These are phyloP conservation scores for Canna indica DNA, from an alignment of 176 grass and related monocot species.

Conservation along the genomic window DNA sequence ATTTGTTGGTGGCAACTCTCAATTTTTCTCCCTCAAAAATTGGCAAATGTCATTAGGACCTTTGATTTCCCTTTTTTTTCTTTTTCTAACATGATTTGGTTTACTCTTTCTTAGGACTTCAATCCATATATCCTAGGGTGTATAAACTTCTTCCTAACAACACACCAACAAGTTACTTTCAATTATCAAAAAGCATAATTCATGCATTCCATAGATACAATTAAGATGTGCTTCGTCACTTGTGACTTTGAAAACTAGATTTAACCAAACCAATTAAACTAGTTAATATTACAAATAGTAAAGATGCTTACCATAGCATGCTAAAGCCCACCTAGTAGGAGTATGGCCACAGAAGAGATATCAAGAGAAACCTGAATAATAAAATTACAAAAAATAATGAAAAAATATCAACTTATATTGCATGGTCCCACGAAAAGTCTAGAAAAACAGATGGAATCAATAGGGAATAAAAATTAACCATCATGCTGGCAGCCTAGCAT, in stretches of 20 bases:
- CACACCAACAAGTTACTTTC: no score
- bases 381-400: no score
- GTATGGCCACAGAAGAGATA: slow-evolving; percentile 77
- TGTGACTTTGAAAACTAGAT: background rate
- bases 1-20: no score
- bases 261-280: background rate
- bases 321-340: slow-evolving; percentile 76
- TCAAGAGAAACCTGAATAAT: slow-evolving; percentile 88
- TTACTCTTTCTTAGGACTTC: no score
- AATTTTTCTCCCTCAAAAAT: no score
- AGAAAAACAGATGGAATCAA: background rate
- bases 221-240: background rate
- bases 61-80: no score
- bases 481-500: background rate
- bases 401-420: background rate
- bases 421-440: background rate
- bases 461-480: background rate
- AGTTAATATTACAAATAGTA: background rate
- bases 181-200: background rate
- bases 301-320: slow-evolving; percentile 65
- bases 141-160: no score
- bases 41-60: no score
- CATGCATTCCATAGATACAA: background rate
- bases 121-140: no score
- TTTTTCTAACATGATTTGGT: no score